Base-by-base conservation (phyloP, 805 yeast species). In the Suhomyces tanzawaensis region DNA sequence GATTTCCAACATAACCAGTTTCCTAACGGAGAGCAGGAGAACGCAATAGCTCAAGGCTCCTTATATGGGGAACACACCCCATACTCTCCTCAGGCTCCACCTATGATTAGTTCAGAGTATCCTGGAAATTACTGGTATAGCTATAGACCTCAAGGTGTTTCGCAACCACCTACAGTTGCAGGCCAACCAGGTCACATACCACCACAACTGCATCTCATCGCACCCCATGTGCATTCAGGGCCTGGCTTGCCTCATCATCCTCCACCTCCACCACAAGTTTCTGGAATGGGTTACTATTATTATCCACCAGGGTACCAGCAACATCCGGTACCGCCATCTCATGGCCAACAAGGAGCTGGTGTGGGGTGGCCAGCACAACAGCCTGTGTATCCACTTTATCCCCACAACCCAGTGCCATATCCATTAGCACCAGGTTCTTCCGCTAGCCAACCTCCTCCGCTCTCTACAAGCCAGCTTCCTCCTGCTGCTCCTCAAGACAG, bases 1-100 rank as follows among this genome's bases (percentile, higher is more conserved):
- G 72, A 68, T 41, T 68, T 64, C 48, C 67, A 64, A 37, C 44
- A 46, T 40, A 24, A 33, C 42, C 34, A 46, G 42, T 34, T 36
- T 35, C 15, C 46, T 32, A 23, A 38, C 27, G 22, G 30, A 22
- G 21, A 36, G 32, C 27, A 19, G 18, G 4, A 26, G 22, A 31
- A 18, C 17, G 15, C 19, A 26, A 15, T 19, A 14, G n/a, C n/a
- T 22, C 23, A 12, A 9, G 30, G 24, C 11, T 4, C 36, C 21
- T 12, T 25, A n/a, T n/a, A 24, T n/a, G 24, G 24, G 24, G 31
- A 28, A 18, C 33, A 21, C n/a, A 30, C 24, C 27, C 36, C 26
- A 32, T 34, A 34, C 26, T 25, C 34, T 19, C 23, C 29, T 27
- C 33, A 36, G 23, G 12, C 29, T n/a, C 23, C 32, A 3, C 33